Base-by-base conservation (phyloP, 805 yeast species). In the Blastobotrys parvus region DNA sequence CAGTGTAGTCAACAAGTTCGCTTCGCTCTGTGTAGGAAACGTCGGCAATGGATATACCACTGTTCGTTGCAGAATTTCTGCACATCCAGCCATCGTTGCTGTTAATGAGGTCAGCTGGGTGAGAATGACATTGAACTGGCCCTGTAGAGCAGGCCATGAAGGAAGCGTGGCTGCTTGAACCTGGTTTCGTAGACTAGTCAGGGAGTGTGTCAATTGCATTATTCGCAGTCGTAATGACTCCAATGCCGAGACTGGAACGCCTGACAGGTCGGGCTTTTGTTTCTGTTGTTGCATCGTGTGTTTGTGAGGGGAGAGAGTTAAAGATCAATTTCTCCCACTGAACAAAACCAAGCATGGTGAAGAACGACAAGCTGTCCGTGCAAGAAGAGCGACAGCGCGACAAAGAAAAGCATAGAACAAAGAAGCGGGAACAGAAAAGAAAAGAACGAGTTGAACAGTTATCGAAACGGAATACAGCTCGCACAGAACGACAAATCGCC, bases 1-100 rank as follows among this genome's bases (percentile, higher is more conserved):
- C 46, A 92, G 67, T 0, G 97, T 88, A 0, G 94, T 83, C 40
- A 89, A 64, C 29, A 92, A 69, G 2, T 87, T 84, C 54, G 84
- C 89, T 50, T 85, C 89, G 35, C 85, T 82, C 1, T 86, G 75
- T 0, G 94, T 77, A 6, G 97, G 97, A 58, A 90, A 92, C 17
- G 74, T 72, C 0, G 89, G 82, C 42, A 85, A 67, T 1, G 98
- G 98, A 56, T 77, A 90, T 1, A 80, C 89, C 41, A 84, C 87
- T 0, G 94, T 79, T 3, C 75, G 63, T 36, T 72, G 71, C 20
- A 92, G 65, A 0, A 73, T 61, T 2, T 74, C 80, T 4, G 75
- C 71, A 54, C 81, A 78, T 43, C 72, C 70, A 33, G 79, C 77
- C 19, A 92, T 58, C 1, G 86, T 80, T 4, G 74, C 63, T 0